phyloP scores from a whole-genome alignment of 2,329 filamentous ascomycete genomes.

The Teratosphaeria viscida region DNA sequence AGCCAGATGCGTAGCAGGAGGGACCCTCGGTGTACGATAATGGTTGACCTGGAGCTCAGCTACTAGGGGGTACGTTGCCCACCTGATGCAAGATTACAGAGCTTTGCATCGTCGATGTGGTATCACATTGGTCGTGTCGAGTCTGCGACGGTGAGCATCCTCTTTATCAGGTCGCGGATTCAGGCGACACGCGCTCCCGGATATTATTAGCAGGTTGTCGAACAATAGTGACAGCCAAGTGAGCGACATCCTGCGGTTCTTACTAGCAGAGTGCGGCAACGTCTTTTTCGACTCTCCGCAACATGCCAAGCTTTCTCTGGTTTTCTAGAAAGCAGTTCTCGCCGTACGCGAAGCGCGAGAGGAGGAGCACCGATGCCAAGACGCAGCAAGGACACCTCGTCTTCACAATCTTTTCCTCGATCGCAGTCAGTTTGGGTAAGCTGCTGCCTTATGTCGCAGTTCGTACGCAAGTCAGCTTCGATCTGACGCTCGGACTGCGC shows the following conservation, averaged over 20 bases:
- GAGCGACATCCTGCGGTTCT: too few relatives aligned
- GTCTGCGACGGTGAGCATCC: not conserved
- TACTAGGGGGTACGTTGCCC: not conserved
- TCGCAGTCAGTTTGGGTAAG: not conserved
- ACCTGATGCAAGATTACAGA: not conserved
- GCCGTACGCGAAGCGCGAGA: too few relatives aligned
- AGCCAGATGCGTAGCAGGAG: not conserved
- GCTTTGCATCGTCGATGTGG: not conserved
- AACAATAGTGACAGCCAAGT: too few relatives aligned
- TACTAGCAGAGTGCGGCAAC: too few relatives aligned
- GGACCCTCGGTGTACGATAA: not conserved
- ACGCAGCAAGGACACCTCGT: too few relatives aligned
- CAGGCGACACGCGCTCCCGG: too few relatives aligned
- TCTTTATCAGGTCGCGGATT: not conserved
- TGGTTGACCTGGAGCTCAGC: not conserved
- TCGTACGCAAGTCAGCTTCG: not conserved
- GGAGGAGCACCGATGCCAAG: too few relatives aligned
- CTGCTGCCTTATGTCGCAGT: not conserved
- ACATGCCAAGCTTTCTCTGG: too few relatives aligned
- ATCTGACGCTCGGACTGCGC: not conserved
- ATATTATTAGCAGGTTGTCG: not conserved
- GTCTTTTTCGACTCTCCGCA: too few relatives aligned
- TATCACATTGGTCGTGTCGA: not conserved
- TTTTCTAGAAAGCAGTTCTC: too few relatives aligned
- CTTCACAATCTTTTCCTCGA: not conserved